Evolutionary conservation across 768 basidiomycete genomes (phyloP).

Genomic region (Galerina sulciceps): DNA sequence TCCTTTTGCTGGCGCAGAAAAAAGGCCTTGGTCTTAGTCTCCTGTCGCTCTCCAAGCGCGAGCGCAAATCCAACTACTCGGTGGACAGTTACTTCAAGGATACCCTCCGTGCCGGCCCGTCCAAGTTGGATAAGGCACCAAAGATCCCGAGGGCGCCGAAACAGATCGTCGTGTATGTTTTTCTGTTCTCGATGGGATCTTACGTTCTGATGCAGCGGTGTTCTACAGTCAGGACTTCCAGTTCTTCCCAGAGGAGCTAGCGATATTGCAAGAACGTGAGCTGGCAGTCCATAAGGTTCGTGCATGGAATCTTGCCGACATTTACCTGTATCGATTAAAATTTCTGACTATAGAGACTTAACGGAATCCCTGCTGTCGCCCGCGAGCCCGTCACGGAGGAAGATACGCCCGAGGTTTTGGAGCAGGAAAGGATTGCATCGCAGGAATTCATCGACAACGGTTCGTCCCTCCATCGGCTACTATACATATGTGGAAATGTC

Average conservation of each 20-base stretch:
- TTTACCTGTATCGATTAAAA: neutral
- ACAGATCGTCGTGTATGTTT: conserved; percentile 77
- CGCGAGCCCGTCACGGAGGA: conserved; percentile 72
- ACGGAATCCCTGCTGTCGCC: conserved; percentile 65
- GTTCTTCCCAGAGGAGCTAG: conserved; percentile 86
- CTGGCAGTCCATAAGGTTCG: conserved; percentile 76
- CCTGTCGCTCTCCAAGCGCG: conserved; percentile 90
- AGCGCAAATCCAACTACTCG: conserved; percentile 92
- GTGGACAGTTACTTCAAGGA: conserved; percentile 97
- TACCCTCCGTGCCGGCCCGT: conserved; percentile 77
- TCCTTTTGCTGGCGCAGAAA: conserved; percentile 41
- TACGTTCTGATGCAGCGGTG: conserved; percentile 7
- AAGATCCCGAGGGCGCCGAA: conserved; percentile 88
- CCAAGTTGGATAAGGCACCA: conserved; percentile 79
- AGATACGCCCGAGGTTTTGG: conserved; percentile 83
- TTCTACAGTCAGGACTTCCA: conserved; percentile 87
- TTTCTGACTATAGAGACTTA: conserved; percentile 49
- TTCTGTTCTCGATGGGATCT: neutral
- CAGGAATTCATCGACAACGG: conserved; percentile 91
- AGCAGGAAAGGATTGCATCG: conserved; percentile 76
- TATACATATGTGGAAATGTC: too few species aligned
- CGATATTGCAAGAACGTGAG: conserved; percentile 86
- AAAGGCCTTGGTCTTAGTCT: conserved; percentile 77
- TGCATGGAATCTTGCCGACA: neutral
- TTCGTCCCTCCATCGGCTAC: conserved; percentile 26